Evolutionary conservation across 2,329 filamentous ascomycete species (phyloP).

Genomic region (Monosporascus sp.): DNA sequence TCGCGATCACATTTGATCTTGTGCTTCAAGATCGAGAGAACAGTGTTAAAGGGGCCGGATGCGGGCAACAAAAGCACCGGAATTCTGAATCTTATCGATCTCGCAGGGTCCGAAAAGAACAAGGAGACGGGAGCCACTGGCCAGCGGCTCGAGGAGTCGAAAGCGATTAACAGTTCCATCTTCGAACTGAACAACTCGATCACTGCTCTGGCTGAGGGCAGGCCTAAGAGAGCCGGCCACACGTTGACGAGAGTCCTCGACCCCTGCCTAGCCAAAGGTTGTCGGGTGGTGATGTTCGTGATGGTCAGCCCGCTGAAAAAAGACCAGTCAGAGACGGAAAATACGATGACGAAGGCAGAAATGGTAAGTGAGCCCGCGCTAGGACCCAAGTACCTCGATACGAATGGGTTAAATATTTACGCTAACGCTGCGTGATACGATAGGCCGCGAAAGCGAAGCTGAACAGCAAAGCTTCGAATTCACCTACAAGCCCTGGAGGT

Average conservation of each 20-base stretch:
- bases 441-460: background rate
- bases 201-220: constrained; percentile 7
- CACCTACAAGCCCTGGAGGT: background rate
- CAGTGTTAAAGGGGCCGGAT: constrained; percentile 61
- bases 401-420: background rate
- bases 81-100: constrained; percentile 87
- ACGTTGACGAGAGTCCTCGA: constrained; percentile 18
- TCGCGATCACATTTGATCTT: constrained; percentile 93
- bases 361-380: constrained; percentile 5
- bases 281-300: constrained; percentile 25
- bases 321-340: constrained; percentile 10
- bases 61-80: constrained; percentile 72
- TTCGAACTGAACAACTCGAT: constrained; percentile 11
- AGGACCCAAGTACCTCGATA: background rate
- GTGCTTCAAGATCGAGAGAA: constrained; percentile 69
- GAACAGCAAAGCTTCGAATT: background rate
- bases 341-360: constrained; percentile 9
- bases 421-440: background rate
- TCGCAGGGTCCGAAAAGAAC: constrained; percentile 73
- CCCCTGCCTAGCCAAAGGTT: constrained; percentile 15
- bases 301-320: constrained; percentile 20
- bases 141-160: constrained; percentile 12
- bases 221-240: constrained; percentile 4
- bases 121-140: constrained; percentile 12
- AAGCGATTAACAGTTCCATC: constrained; percentile 18